Base-by-base conservation (phyloP, 129 eudicot genomes). In the Helianthus tuberosus region DNA sequence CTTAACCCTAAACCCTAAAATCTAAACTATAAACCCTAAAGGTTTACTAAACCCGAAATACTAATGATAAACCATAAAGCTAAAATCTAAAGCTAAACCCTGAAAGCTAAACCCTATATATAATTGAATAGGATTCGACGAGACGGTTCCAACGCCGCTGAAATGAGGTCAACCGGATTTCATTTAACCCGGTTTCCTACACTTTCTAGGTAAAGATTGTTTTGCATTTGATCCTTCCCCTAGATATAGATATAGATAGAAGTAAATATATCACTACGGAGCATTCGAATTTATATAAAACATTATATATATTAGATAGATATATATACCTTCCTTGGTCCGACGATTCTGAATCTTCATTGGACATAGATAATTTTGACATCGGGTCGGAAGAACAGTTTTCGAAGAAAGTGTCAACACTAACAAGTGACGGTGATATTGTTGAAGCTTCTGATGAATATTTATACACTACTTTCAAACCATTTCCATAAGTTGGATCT, bases 401-500 rank as follows among this genome's bases (percentile, higher is more conserved):
- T 36, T 66, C 86, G 41, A 93, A 93, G 79, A 79, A 76, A 46
- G 78, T 88, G 53, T 90, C 84, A 17, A 93, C 61, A 49, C 97
- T 84, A 41, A 86, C 88, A 65, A 88, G 87, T 60, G 83, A 75
- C 0, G 87, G 75, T 13, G 98, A 81, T 64, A 84, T 51, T 69
- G 76, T 83, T 57, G 98, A 90, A 35, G 80, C 73, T 76, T 90
- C 87, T 54, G 93, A 79, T 16, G 85, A 84, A 80, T 84, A 93
- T 41, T 64, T 63, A 76, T 90, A 93, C 14, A 83, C 84, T 67
- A 85, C 91, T 76, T 74, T 88, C 80, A 93, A 86, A 60, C 97
- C 98, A 74, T 85, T 85, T 62, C 97, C 93, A 82, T 80, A 86
- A 43, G 92, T 75, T 51, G 93, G 87, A 77, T 93, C 97, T 47